Conservation (phyloP, 2,329 filamentous ascomycete genomes). For the Arachnomyces sp. region DNA sequence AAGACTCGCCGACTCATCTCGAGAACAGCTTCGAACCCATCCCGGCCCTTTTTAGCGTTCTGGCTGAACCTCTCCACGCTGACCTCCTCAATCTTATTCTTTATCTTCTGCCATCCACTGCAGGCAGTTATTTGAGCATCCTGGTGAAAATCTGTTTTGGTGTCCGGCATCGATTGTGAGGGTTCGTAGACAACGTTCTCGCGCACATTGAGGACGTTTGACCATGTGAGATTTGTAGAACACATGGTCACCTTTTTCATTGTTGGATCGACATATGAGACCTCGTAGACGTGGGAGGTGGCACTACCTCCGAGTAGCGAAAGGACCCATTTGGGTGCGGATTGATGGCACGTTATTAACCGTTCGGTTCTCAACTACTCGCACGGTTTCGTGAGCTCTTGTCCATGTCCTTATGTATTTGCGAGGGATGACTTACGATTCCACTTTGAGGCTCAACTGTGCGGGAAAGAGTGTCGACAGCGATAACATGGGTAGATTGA, state of each 20-base stretch:
- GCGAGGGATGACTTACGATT: constrained; percentile 46
- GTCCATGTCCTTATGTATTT: neutral
- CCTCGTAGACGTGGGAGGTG: constrained; percentile 85
- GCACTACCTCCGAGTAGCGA: constrained; percentile 70
- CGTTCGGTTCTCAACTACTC: constrained; percentile 62
- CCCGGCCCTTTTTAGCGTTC: constrained; percentile 80
- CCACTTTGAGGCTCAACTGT: constrained; percentile 54
- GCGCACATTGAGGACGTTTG: constrained; percentile 80
- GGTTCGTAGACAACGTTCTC: constrained; percentile 87
- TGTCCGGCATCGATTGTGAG: constrained; percentile 38
- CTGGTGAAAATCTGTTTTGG: constrained; percentile 73
- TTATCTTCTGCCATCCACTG: constrained; percentile 94
- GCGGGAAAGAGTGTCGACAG: constrained; percentile 84
- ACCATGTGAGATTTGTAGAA: constrained; percentile 88
- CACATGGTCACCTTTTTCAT: constrained; percentile 91
- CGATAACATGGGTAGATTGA: constrained; percentile 92
- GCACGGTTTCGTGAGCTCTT: constrained; percentile 7
- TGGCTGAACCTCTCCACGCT: constrained; percentile 82
- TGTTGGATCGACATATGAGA: constrained; percentile 81
- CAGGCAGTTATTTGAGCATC: constrained; percentile 90
- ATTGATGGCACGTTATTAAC: constrained; percentile 45
- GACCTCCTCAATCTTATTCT: constrained; percentile 90
- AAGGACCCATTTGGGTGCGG: constrained; percentile 51
- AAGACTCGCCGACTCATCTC: constrained; percentile 90
- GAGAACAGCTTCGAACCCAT: constrained; percentile 91